phyloP scores from a whole-genome alignment of 306 rosid genomes.

The Cucumis hystrix region DNA sequence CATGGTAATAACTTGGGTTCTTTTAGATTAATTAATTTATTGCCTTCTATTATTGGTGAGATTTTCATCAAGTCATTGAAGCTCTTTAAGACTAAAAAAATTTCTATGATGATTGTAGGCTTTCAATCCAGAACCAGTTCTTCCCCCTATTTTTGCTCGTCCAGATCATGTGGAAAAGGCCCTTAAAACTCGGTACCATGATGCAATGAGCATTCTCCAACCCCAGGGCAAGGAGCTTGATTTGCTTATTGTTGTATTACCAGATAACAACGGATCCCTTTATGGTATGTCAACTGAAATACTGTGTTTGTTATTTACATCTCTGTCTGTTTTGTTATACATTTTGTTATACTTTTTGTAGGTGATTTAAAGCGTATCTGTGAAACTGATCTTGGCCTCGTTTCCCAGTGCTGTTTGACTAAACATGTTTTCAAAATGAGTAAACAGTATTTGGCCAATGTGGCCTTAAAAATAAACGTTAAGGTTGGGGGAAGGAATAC shows the following conservation, averaged over 20 bases:
- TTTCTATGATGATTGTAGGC: constrained; percentile 23
- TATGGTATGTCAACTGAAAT: constrained; percentile 43
- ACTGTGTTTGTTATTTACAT: neutral
- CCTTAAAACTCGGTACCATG: constrained; percentile 58
- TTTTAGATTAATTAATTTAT: neutral
- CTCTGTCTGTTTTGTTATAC: neutral
- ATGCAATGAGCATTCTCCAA: constrained; percentile 47
- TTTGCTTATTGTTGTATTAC: constrained; percentile 76
- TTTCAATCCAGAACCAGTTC: constrained; percentile 65
- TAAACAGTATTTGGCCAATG: constrained; percentile 90
- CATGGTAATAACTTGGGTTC: constrained; percentile 41
- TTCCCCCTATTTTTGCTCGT: constrained; percentile 46
- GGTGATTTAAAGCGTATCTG: constrained; percentile 90
- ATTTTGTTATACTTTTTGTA: constrained; percentile 10
- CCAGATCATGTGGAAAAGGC: constrained; percentile 91
- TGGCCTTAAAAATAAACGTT: constrained; percentile 80
- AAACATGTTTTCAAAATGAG: constrained; percentile 76
- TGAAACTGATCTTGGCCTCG: constrained; percentile 92
- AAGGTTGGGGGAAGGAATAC: constrained; percentile 97
- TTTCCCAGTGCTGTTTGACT: constrained; percentile 88
- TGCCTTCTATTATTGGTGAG: neutral
- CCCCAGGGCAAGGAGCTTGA: constrained; percentile 60
- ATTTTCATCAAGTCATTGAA: neutral
- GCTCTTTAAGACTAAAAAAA: neutral
- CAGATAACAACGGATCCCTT: constrained; percentile 89